Percentiles rank a stretch among this genome's conserved stretches.
Evolutionary conservation across 148 eudicot species (phyloP).

Genomic region (Dysphania ambrosioides): DNA sequence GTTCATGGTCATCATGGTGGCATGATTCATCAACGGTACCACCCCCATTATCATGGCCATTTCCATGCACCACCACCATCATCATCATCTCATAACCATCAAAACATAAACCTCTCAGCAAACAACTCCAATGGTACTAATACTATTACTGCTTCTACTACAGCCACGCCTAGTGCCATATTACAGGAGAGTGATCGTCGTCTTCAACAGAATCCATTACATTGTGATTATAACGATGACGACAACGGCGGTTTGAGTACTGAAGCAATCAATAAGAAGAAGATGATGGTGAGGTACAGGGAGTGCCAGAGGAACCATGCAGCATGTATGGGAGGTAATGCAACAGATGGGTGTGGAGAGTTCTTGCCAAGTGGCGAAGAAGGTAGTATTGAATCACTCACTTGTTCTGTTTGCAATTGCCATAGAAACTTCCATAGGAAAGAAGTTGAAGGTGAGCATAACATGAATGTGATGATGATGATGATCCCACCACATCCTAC

Average conservation of each 20-base stretch:
- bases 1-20: slow-evolving; percentile 19
- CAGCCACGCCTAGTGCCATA: not conserved
- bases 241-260: not conserved
- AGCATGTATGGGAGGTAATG: slow-evolving; percentile 67
- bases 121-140: not conserved
- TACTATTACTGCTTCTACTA: not conserved
- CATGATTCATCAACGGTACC: slow-evolving; percentile 5
- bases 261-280: not conserved
- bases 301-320: slow-evolving; percentile 92
- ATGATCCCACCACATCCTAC: not conserved
- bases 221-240: not conserved
- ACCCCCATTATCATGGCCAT: slow-evolving; percentile 3
- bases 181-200: slow-evolving; percentile 1
- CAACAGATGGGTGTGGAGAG: slow-evolving; percentile 87
- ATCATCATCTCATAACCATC: slow-evolving; percentile 15
- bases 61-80: slow-evolving; percentile 16
- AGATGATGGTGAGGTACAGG: slow-evolving; percentile 31
- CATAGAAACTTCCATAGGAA: slow-evolving; percentile 96
- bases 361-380: slow-evolving; percentile 66
- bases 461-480: not conserved
- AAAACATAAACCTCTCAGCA: slow-evolving; percentile 17
- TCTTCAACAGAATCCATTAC: not conserved
- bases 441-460: slow-evolving; percentile 28
- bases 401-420: slow-evolving; percentile 83
- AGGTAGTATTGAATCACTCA: slow-evolving; percentile 59